Percentiles rank a stretch among this genome's conserved stretches.
Evolutionary conservation across 2,329 filamentous ascomycete species (phyloP).

Genomic region (Scolecobasidium constrictum): DNA sequence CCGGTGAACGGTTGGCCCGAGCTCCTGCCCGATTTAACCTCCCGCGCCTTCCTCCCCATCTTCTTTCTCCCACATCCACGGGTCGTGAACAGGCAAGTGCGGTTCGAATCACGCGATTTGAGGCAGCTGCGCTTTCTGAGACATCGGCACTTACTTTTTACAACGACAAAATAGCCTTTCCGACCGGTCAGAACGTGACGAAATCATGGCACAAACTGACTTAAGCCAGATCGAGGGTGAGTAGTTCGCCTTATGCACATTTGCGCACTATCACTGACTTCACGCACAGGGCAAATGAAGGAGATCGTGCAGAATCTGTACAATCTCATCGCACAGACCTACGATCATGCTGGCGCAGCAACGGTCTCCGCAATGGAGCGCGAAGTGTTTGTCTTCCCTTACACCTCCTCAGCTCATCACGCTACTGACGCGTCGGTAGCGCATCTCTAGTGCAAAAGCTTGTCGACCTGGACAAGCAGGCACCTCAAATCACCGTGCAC

Average conservation of each 20-base stretch:
- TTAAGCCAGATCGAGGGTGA: not conserved
- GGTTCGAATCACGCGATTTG: too few relatives aligned
- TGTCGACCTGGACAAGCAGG: conserved; percentile 38
- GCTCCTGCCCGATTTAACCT: too few relatives aligned
- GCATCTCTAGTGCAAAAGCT: conserved; percentile 44
- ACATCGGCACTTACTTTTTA: too few relatives aligned
- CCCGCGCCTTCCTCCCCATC: too few relatives aligned
- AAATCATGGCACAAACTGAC: not conserved
- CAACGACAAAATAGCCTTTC: too few relatives aligned
- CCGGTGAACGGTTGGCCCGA: too few relatives aligned
- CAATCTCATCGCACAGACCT: conserved; percentile 46
- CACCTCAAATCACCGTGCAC: conserved; percentile 38
- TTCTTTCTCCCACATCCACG: too few relatives aligned
- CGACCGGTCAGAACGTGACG: too few relatives aligned
- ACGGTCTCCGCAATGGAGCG: conserved; percentile 46
- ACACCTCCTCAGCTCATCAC: not conserved
- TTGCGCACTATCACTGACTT: not conserved
- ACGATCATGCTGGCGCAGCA: conserved; percentile 47
- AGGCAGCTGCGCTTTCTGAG: too few relatives aligned
- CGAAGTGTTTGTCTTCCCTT: conserved; percentile 37
- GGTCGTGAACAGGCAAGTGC: too few relatives aligned
- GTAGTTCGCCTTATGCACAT: too few relatives aligned
- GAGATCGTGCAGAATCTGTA: conserved; percentile 50
- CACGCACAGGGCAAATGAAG: conserved; percentile 6
- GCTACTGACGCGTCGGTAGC: conserved; percentile 18